Evolutionary conservation across 2,329 filamentous ascomycete genomes (phyloP), one percentile per base, ranked within the genome.

Genomic region (Sclerotinia trifoliorum): DNA sequence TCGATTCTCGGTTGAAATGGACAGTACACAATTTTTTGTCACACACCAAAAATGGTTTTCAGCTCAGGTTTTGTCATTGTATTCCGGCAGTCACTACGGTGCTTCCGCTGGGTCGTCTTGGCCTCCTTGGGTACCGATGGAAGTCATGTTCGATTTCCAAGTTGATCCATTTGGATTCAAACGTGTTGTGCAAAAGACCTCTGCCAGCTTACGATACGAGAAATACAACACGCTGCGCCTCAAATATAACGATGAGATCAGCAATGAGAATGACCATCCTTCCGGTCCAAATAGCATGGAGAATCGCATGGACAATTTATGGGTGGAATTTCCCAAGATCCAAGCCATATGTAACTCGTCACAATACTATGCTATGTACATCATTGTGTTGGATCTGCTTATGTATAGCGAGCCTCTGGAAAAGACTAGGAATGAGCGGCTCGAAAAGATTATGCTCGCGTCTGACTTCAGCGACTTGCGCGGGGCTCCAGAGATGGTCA

Each of bases 391-490:
- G 71, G 95, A 99, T 80, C 85, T 99, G 54, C 84, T 99, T 64
- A 89, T 99, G 78, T 99, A 98, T 81, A 97, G 88, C 76, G 95
- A 99, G 78, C 95, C 95, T 2, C 81, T 96, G 58, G 95, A 99
- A 79, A 99, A 99, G 84, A 96, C 94, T n/a, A 88, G 96, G 69
- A 97, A 86, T 75, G 96, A 99, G 80, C 88, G 93, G 48, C 83
- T 99, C 21, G 95, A 99, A 79, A 98, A 97, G 84, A 99, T 99
- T 74, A 97, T 99, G 88, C 87, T 99, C 61, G 95, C 94, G 1
- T 98, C 95, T 0, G 95, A 99, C 79, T 99, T 99, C 77, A 99
- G 94, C 78, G 95, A 99, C 78, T 84, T 99, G 55, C 90, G 93
- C 68, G 96, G 95, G 63, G 92, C 94, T 4, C 95, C 95, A 0